Conservation (phyloP, 306 rosid species). For the Begonia masoniana region DNA sequence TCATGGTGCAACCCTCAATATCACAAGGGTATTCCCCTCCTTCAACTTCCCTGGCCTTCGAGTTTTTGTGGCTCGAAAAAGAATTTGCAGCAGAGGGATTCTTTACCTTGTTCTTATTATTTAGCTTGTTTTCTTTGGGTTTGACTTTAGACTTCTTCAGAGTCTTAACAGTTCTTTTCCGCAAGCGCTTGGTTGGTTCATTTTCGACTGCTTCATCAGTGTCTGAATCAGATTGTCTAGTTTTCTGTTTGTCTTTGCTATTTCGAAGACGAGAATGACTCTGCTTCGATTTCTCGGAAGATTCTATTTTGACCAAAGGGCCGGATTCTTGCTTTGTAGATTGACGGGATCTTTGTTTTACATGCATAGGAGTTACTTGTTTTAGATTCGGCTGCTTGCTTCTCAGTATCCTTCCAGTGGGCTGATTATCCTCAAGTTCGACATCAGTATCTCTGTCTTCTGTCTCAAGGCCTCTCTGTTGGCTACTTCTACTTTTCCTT, state of each 20-base stretch:
- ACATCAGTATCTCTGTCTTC: slow-evolving; percentile 33
- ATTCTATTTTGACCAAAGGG: slow-evolving; percentile 23
- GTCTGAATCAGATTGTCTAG: slow-evolving; percentile 18
- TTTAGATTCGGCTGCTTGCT: slow-evolving; percentile 36
- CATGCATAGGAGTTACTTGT: slow-evolving; percentile 16
- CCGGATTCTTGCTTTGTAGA: slow-evolving; percentile 33
- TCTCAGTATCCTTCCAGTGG: slow-evolving; percentile 35
- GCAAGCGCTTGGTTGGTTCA: slow-evolving; percentile 88
- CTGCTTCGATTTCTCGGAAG: slow-evolving; percentile 31
- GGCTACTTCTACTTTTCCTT: slow-evolving; percentile 42
- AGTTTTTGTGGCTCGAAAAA: slow-evolving; percentile 22
- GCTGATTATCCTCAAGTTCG: slow-evolving; percentile 25
- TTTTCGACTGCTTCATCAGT: slow-evolving; percentile 58
- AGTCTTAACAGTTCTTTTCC: slow-evolving; percentile 56
- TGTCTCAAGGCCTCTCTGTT: slow-evolving; percentile 30
- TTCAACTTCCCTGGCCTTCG: slow-evolving; percentile 30
- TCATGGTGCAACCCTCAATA: slow-evolving; percentile 88
- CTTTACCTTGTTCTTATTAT: slow-evolving; percentile 51
- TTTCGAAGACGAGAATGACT: slow-evolving; percentile 23
- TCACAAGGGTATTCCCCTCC: slow-evolving; percentile 65
- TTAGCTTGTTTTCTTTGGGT: slow-evolving; percentile 34
- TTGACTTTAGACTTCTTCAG: slow-evolving; percentile 30
- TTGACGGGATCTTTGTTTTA: slow-evolving; percentile 30
- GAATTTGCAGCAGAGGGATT: slow-evolving; percentile 34
- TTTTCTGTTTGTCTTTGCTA: slow-evolving; percentile 25